A percentile compares a stretch with the other conserved stretches of the same genome.
phyloP scores from a whole-genome alignment of 2,329 filamentous ascomycete species.

The Lithohypha guttulata region DNA sequence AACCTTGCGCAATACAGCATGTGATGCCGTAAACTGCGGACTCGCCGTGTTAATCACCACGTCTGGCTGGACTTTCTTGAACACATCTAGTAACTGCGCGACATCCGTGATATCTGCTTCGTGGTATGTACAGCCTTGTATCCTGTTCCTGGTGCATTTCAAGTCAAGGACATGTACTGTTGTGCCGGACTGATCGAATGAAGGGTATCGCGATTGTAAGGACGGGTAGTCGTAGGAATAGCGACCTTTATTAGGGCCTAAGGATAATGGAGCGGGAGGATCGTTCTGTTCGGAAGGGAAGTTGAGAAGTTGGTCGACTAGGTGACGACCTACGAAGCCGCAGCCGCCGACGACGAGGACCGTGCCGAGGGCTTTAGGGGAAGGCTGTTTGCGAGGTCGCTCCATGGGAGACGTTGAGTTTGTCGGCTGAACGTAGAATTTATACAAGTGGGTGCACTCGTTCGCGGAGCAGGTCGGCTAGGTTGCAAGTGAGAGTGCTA shows the following conservation, averaged over 20 bases:
- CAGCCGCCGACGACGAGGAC: slow-evolving; percentile 75
- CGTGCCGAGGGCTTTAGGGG: slow-evolving; percentile 45
- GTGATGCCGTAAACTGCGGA: slow-evolving; percentile 44
- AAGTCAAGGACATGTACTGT: slow-evolving; percentile 63
- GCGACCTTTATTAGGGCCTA: slow-evolving; percentile 4
- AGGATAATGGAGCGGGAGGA: slow-evolving; percentile 21
- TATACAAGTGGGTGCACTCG: too few species aligned
- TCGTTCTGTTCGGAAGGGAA: slow-evolving; percentile 37
- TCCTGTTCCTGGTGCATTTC: slow-evolving; percentile 57
- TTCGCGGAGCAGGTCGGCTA: too few species aligned
- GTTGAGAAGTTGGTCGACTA: slow-evolving; percentile 61
- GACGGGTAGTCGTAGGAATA: slow-evolving; percentile 27
- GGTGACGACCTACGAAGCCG: slow-evolving; percentile 74
- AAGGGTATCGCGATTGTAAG: slow-evolving; percentile 32
- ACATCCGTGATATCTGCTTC: slow-evolving; percentile 68
- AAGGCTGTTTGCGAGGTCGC: slow-evolving; percentile 14
- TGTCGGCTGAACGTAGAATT: too few species aligned
- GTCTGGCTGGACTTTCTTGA: slow-evolving; percentile 59
- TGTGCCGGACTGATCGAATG: slow-evolving; percentile 31
- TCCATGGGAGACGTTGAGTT: too few species aligned
- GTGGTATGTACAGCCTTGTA: slow-evolving; percentile 53
- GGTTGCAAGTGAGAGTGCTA: too few species aligned
- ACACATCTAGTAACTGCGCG: slow-evolving; percentile 49
- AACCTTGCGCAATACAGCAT: slow-evolving; percentile 62
- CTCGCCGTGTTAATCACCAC: slow-evolving; percentile 87